Evolutionary conservation across 306 rosid species (phyloP).

Genomic region (Prunus padus): DNA sequence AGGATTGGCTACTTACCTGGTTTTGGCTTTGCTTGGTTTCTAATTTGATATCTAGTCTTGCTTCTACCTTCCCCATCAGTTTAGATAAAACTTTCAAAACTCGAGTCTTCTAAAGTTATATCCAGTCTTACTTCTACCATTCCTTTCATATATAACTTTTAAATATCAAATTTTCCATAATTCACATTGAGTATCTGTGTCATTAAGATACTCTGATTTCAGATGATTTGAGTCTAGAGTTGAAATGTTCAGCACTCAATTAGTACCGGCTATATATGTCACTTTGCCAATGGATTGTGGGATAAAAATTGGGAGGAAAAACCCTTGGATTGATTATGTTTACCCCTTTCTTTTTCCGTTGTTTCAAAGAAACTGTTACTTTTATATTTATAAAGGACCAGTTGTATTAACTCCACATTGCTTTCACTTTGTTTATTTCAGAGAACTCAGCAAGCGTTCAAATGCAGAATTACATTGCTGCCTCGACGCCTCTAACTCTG

Average conservation of each 20-base stretch:
- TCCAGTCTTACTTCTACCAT: not conserved
- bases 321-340: not conserved
- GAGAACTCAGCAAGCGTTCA: conserved; percentile 63
- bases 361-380: not conserved
- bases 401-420: conserved; percentile 6
- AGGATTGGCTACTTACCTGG: not conserved
- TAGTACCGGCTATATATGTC: not conserved
- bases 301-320: not conserved
- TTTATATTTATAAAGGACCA: not conserved
- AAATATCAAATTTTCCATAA: not conserved
- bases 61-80: not conserved
- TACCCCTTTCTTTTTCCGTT: not conserved
- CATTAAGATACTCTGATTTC: not conserved
- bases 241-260: not conserved
- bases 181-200: not conserved
- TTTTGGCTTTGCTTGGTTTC: not conserved
- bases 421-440: conserved; percentile 36
- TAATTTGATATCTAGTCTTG: not conserved
- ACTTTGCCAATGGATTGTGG: not conserved
- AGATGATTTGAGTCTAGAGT: not conserved
- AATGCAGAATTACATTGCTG: conserved; percentile 67
- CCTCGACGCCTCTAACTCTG: conserved; percentile 59
- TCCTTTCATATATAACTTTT: not conserved
- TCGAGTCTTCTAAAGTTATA: not conserved
- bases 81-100: not conserved